Evolutionary conservation across 2,329 filamentous ascomycete genomes (phyloP).

Genomic region (Helotiales sp.): DNA sequence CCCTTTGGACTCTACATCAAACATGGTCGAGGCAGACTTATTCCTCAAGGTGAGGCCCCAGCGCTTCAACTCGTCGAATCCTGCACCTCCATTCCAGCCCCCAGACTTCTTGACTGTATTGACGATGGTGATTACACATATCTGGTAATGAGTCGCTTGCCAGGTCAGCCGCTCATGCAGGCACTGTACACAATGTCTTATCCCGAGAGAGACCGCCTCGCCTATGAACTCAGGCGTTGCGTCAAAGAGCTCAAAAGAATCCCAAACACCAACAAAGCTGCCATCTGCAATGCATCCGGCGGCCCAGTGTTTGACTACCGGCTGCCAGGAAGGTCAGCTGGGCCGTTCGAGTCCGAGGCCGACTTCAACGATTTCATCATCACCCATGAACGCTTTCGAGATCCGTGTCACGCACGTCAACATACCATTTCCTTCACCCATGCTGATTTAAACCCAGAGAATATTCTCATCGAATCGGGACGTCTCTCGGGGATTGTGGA

Average conservation of each 20-base stretch:
- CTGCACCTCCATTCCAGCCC: constrained; percentile 4
- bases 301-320: constrained; percentile 11
- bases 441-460: constrained; percentile 7
- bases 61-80: constrained; percentile 5
- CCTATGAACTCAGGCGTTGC: background rate
- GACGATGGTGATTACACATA: constrained; percentile 4
- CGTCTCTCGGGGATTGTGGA: constrained; percentile 8
- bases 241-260: constrained; percentile 3
- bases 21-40: constrained; percentile 1
- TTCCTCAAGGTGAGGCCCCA: background rate
- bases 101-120: constrained; percentile 6
- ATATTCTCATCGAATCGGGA: constrained; percentile 4
- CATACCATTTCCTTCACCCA: constrained; percentile 9
- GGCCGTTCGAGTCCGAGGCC: constrained; percentile 2
- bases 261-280: constrained; percentile 3
- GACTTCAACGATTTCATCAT: constrained; percentile 7
- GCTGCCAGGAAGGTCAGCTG: background rate
- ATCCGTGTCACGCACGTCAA: background rate
- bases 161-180: background rate
- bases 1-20: constrained; percentile 13
- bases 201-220: constrained; percentile 2
- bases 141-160: constrained; percentile 10
- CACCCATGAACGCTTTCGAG: background rate
- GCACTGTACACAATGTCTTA: constrained; percentile 3
- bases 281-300: constrained; percentile 5